phyloP scores from a whole-genome alignment of 495 filamentous ascomycete genomes.

The Clavariopsis aquatica region DNA sequence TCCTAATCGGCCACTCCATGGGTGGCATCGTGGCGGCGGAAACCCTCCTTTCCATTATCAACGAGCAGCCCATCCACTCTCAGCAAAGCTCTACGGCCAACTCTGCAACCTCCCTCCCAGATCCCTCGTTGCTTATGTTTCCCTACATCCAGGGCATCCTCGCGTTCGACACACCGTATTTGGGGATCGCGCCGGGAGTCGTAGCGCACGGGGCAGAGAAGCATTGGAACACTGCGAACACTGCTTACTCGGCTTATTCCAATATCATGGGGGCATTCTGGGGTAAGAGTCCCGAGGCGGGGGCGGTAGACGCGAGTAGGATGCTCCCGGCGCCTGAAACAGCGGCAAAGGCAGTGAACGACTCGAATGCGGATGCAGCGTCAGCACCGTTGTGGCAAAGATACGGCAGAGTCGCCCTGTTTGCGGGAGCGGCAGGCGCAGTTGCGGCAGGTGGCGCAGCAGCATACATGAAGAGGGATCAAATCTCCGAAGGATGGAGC shows the following conservation, averaged over 20 bases:
- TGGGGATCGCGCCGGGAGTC: slow-evolving; percentile 86
- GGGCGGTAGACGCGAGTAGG: slow-evolving; percentile 33
- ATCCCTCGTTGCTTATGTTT: slow-evolving; percentile 58
- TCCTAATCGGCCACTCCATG: slow-evolving; percentile 93
- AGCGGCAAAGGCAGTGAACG: slow-evolving; percentile 38
- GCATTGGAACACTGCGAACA: slow-evolving; percentile 72
- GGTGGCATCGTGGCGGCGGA: slow-evolving; percentile 94
- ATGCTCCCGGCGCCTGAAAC: slow-evolving; percentile 39
- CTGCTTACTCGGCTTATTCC: slow-evolving; percentile 68
- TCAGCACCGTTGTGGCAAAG: slow-evolving; percentile 62
- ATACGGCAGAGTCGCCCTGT: slow-evolving; percentile 83
- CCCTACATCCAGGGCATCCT: slow-evolving; percentile 80
- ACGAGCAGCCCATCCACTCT: slow-evolving; percentile 64
- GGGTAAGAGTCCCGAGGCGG: slow-evolving; percentile 25
- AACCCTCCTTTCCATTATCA: slow-evolving; percentile 67
- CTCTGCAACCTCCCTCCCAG: slow-evolving; percentile 33
- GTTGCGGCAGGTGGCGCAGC: slow-evolving; percentile 81
- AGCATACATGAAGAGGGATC: slow-evolving; percentile 79
- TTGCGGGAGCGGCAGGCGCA: slow-evolving; percentile 76
- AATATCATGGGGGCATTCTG: slow-evolving; percentile 63
- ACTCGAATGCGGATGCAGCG: slow-evolving; percentile 51
- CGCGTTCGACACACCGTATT: slow-evolving; percentile 92
- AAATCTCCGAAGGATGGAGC: slow-evolving; percentile 66
- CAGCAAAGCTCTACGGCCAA: slow-evolving; percentile 30
- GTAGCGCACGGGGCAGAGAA: slow-evolving; percentile 86